Percentiles rank a stretch among this genome's conserved stretches.
Evolutionary conservation across 202 grass and related monocot genomes (phyloP).

Genomic region (Carex arenaria): DNA sequence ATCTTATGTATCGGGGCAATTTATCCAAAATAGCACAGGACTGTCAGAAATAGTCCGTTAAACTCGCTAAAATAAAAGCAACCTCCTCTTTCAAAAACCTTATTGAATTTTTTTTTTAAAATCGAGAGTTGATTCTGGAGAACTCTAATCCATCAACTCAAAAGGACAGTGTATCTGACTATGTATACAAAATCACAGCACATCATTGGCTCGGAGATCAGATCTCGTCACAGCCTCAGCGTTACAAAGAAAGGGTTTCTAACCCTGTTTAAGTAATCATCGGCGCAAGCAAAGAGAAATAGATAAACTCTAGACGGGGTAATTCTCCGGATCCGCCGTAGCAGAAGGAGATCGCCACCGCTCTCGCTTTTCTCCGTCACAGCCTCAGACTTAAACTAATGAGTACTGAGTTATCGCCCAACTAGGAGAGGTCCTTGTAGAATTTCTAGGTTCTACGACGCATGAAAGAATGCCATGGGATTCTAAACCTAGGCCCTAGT

Average conservation of each 20-base stretch:
- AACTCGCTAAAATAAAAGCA: too few relatives aligned
- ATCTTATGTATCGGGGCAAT: too few relatives aligned
- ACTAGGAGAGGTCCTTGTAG: too few relatives aligned
- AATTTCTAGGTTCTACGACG: too few relatives aligned
- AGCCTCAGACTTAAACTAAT: slow-evolving; percentile 14
- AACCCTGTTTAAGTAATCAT: slow-evolving; percentile 6
- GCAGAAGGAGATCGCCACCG: not conserved
- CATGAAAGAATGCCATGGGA: too few relatives aligned
- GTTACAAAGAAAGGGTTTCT: not conserved
- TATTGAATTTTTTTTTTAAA: not conserved
- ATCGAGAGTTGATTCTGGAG: not conserved
- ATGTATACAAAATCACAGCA: not conserved
- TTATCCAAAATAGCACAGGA: not conserved
- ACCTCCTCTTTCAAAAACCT: not conserved
- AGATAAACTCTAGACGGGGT: not conserved
- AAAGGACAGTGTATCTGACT: not conserved
- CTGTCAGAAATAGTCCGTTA: not conserved
- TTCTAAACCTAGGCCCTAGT: too few relatives aligned
- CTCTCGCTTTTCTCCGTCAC: not conserved
- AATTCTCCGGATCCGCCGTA: not conserved
- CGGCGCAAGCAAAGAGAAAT: not conserved
- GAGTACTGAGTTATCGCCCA: not conserved
- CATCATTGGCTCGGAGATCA: slow-evolving; percentile 16
- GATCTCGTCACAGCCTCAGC: slow-evolving; percentile 24
- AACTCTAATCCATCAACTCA: not conserved